A percentile compares a stretch with the other conserved stretches of the same genome.
These are phyloP conservation scores for Solanum clarkiae DNA, from an alignment of 257 asterid species.

Conservation along the genomic window DNA sequence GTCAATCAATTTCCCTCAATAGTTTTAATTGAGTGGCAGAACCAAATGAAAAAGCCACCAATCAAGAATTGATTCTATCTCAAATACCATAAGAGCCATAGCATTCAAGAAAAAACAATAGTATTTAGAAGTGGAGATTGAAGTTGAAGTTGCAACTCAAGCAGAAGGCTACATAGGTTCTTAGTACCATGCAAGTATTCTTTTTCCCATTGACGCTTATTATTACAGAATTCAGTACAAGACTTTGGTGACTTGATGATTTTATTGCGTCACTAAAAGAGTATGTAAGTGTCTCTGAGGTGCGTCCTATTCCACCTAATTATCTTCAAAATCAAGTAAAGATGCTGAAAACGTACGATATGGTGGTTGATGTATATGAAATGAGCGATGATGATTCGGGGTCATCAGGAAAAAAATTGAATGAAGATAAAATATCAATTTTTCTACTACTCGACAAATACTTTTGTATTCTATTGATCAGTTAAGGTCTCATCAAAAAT, in stretches of 20 bases:
- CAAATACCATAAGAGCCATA: neutral
- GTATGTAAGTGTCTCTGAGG: neutral
- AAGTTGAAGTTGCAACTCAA: neutral
- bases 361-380: neutral
- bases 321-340: neutral
- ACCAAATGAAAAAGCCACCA: neutral
- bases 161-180: neutral
- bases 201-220: neutral
- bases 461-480: neutral
- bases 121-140: neutral
- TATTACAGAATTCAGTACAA: neutral
- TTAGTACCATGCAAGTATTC: neutral
- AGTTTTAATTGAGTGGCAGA: neutral
- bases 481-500: neutral
- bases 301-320: neutral
- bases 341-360: neutral
- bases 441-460: neutral
- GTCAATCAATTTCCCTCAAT: no score
- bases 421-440: neutral
- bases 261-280: neutral
- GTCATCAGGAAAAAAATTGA: neutral
- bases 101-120: neutral
- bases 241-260: neutral
- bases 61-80: neutral
- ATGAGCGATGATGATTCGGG: neutral